These are phyloP conservation scores for Tolypocladium pustulatum DNA, from an alignment of 2,329 filamentous ascomycete genomes.

Conservation along the genomic window DNA sequence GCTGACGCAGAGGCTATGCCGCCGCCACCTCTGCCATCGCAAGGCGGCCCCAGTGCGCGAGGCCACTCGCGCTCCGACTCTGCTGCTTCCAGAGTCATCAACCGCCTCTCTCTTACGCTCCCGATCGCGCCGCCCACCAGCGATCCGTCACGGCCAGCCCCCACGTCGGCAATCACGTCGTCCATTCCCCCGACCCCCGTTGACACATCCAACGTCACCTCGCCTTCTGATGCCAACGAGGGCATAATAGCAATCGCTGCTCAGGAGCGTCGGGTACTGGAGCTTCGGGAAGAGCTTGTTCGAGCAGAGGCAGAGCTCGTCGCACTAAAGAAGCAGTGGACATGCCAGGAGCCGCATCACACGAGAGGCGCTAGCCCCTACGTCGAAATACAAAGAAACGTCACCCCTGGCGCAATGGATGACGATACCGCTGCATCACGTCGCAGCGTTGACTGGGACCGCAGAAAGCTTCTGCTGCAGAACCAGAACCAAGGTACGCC, in stretches of 20 bases:
- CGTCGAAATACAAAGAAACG: slow-evolving; percentile 2
- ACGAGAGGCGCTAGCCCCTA: slow-evolving; percentile 45
- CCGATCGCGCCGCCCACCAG: slow-evolving; percentile 47
- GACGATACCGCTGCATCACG: slow-evolving; percentile 22
- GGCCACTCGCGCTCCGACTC: slow-evolving; percentile 43
- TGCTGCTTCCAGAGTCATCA: slow-evolving; percentile 40
- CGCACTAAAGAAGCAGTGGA: slow-evolving; percentile 75
- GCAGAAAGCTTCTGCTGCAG: slow-evolving; percentile 57
- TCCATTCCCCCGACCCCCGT: slow-evolving; percentile 42
- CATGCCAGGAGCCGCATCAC: slow-evolving; percentile 62
- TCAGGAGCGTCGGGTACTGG: slow-evolving; percentile 83
- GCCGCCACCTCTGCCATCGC: slow-evolving; percentile 25
- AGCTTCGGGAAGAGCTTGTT: slow-evolving; percentile 80
- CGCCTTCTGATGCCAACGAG: slow-evolving; percentile 46
- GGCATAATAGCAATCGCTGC: slow-evolving; percentile 86
- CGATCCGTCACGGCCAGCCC: slow-evolving; percentile 40
- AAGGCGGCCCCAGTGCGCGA: slow-evolving; percentile 29
- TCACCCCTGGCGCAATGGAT: slow-evolving; percentile 6
- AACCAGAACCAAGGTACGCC: slow-evolving; percentile 34
- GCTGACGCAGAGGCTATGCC: slow-evolving; percentile 16
- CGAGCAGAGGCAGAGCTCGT: slow-evolving; percentile 70
- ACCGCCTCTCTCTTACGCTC: slow-evolving; percentile 50
- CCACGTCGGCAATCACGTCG: slow-evolving; percentile 25
- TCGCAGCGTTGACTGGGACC: slow-evolving; percentile 54
- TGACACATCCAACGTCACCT: slow-evolving; percentile 29